Conservation (phyloP, 331 rosid genomes). For the Saraca asoca region DNA sequence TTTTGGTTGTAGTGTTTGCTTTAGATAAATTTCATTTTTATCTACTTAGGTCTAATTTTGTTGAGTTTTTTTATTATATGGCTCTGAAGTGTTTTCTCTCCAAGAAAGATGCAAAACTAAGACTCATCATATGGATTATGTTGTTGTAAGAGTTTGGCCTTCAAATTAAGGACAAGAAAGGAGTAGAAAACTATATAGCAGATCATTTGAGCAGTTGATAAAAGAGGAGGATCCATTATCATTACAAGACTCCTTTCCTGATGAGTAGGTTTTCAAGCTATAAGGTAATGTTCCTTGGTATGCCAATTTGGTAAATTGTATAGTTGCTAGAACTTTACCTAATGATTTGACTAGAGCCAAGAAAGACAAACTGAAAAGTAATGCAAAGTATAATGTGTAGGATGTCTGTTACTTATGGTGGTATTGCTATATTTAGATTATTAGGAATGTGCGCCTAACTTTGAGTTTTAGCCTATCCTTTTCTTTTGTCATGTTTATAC, state of each 20-base stretch:
- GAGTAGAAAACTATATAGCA: too few relatives aligned
- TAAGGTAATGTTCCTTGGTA: background rate
- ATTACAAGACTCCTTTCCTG: background rate
- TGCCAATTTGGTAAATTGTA: too few relatives aligned
- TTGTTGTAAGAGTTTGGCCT: background rate
- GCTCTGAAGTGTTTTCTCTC: constrained; percentile 2
- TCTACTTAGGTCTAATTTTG: too few relatives aligned
- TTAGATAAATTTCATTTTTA: too few relatives aligned
- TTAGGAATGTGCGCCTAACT: background rate
- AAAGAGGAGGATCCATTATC: too few relatives aligned
- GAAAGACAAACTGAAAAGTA: background rate
- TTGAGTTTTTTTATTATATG: constrained; percentile 1
- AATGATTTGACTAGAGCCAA: too few relatives aligned
- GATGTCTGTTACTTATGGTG: too few relatives aligned
- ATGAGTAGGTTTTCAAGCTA: background rate
- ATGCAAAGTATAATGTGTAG: background rate
- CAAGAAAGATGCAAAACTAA: background rate
- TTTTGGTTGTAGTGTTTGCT: too few relatives aligned
- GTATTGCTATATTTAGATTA: too few relatives aligned
- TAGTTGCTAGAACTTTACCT: background rate
- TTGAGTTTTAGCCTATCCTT: too few relatives aligned
- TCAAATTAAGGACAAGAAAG: background rate
- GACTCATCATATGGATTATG: background rate
- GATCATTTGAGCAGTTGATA: too few relatives aligned
- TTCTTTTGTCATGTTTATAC: too few relatives aligned